Conservation (phyloP, 768 basidiomycete species). For the Tylopilus cervinicoccineus region DNA sequence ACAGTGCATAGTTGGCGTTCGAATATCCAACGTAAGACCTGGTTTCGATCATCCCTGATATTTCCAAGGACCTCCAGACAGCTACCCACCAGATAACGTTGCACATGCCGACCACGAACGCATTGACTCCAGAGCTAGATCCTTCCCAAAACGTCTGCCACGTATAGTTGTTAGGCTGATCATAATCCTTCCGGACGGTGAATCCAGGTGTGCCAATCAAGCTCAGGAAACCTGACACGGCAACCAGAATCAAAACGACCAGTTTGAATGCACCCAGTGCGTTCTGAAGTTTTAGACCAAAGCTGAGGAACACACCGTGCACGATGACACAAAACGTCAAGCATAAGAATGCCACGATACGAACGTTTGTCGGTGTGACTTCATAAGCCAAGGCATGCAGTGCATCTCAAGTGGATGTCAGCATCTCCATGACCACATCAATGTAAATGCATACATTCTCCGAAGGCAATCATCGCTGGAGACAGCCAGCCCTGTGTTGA, state of each 20-base stretch:
- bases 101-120: conserved; percentile 61
- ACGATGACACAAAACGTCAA: conserved; percentile 53
- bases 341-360: conserved; percentile 51
- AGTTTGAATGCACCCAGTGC: conserved; percentile 59
- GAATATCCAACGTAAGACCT: conserved; percentile 75
- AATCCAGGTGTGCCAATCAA: conserved; percentile 49
- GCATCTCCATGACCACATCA: neutral
- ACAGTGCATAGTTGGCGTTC: conserved; percentile 71
- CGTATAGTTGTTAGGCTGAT: conserved; percentile 51
- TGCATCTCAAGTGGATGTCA: conserved; percentile 42
- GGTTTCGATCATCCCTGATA: neutral
- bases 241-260: conserved; percentile 48
- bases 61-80: neutral
- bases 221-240: conserved; percentile 50
- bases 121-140: conserved; percentile 49
- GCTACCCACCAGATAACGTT: conserved; percentile 61
- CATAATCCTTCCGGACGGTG: conserved; percentile 45
- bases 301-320: conserved; percentile 50
- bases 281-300: conserved; percentile 64
- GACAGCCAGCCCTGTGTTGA: conserved; percentile 49
- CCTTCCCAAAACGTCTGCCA: conserved; percentile 67
- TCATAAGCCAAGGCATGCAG: conserved; percentile 49
- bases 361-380: conserved; percentile 45
- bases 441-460: conserved; percentile 55
- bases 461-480: conserved; percentile 61